phyloP scores from a whole-genome alignment of 2,329 filamentous ascomycete species.

The Trichothecium sympodiale region DNA sequence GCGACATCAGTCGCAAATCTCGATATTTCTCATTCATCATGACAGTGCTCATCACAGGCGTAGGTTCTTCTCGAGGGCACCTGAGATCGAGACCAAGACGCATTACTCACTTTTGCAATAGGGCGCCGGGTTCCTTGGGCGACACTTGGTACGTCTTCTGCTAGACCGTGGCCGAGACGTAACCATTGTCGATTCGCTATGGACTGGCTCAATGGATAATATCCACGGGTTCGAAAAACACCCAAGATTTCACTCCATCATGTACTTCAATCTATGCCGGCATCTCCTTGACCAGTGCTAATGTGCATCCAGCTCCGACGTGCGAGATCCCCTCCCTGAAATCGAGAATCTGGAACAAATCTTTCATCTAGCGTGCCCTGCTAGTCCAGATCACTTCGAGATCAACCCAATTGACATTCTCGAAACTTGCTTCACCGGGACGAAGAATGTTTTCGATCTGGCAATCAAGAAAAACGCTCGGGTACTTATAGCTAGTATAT shows the following conservation, averaged over 20 bases:
- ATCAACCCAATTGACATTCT: constrained; percentile 7
- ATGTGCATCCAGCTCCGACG: constrained; percentile 7
- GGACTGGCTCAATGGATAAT: constrained; percentile 7
- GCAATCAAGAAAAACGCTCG: constrained; percentile 4
- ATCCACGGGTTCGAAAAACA: constrained; percentile 2
- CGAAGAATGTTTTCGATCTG: constrained; percentile 6
- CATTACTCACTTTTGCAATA: no score
- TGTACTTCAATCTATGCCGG: no score
- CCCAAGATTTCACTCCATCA: no score
- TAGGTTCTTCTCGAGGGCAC: no score
- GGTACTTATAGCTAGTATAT: constrained; percentile 6
- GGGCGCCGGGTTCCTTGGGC: constrained; percentile 8
- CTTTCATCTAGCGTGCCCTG: constrained; percentile 8
- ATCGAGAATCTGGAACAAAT: constrained; percentile 4
- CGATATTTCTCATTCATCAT: no score
- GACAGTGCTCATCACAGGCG: no score
- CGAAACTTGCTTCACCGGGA: constrained; percentile 7
- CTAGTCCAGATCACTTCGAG: constrained; percentile 8
- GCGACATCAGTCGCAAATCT: no score
- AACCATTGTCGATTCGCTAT: constrained; percentile 6
- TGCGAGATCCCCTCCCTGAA: constrained; percentile 4
- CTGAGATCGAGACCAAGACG: no score
- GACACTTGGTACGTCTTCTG: constrained; percentile 5
- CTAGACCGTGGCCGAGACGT: constrained; percentile 4
- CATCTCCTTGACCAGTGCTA: no score